Conservation (phyloP, 2,329 filamentous ascomycete genomes). For the Pyrenochaeta sp. region DNA sequence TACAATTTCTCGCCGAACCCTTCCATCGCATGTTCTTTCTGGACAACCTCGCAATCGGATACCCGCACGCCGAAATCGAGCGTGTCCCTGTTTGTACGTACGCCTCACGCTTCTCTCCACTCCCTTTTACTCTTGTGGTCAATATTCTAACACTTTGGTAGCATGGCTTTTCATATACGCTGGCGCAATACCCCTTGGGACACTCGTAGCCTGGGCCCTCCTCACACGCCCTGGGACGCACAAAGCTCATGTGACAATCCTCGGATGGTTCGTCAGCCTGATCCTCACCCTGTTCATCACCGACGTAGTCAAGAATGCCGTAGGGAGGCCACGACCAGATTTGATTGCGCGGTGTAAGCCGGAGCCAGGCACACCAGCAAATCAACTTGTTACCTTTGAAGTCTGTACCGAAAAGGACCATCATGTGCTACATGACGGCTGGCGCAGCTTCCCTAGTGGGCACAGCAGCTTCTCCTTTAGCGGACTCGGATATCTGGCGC, state of each 20-base stretch:
- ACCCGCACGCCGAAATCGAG: constrained; percentile 84
- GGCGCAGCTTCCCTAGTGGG: constrained; percentile 83
- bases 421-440: constrained; percentile 80
- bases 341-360: constrained; percentile 89
- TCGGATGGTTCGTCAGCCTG: constrained; percentile 78
- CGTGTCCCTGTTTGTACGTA: constrained; percentile 78
- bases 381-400: constrained; percentile 67
- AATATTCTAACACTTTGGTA: constrained; percentile 35
- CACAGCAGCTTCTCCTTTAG: constrained; percentile 82
- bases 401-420: constrained; percentile 77
- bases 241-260: constrained; percentile 84
- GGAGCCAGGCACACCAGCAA: constrained; percentile 61
- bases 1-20: constrained; percentile 76
- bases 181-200: constrained; percentile 72
- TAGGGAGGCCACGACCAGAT: constrained; percentile 85
- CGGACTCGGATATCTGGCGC: constrained; percentile 76
- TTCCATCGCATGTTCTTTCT: constrained; percentile 96
- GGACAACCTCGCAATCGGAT: constrained; percentile 83
- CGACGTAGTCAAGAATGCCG: constrained; percentile 85
- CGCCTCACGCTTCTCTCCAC: background rate
- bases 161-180: constrained; percentile 83
- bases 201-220: constrained; percentile 73
- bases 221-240: constrained; percentile 70
- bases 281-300: constrained; percentile 84
- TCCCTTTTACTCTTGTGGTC: constrained; percentile 6